phyloP scores from a whole-genome alignment of 192 early-diverging fungal genomes.

The Lobosporangium transversale region DNA sequence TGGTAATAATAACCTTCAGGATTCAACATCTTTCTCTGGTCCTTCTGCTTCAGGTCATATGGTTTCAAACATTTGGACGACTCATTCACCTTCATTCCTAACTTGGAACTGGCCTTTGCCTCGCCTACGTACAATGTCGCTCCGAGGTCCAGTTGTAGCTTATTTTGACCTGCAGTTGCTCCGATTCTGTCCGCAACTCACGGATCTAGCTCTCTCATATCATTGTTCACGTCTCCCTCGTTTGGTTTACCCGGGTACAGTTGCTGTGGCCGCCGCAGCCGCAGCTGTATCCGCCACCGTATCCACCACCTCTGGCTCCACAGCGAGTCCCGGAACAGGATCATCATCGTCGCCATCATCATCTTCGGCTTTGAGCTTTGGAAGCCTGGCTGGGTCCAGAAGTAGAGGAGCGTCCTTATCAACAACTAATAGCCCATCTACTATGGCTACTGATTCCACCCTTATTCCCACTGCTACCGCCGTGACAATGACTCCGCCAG shows the following conservation, averaged over 20 bases:
- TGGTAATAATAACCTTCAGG: no score
- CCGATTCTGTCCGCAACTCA: slow-evolving; percentile 33
- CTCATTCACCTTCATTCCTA: background rate
- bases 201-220: slow-evolving; percentile 25
- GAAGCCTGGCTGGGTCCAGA: background rate
- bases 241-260: slow-evolving; percentile 5
- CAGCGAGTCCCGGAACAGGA: no score
- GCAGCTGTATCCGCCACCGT: no score
- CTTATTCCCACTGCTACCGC: no score
- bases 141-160: slow-evolving; percentile 26
- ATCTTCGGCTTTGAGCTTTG: background rate
- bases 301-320: no score
- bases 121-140: slow-evolving; percentile 20
- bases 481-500: background rate
- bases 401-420: no score
- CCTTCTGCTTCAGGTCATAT: background rate
- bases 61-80: background rate
- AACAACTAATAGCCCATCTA: no score
- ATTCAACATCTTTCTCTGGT: background rate
- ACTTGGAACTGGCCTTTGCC: slow-evolving; percentile 33
- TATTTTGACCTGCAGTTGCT: slow-evolving; percentile 28
- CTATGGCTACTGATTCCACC: no score
- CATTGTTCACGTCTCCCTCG: slow-evolving; percentile 34
- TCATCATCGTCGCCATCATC: background rate
- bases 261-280: no score